Conservation (phyloP, 345 rosid species). For the Bruguiera sexangula region DNA sequence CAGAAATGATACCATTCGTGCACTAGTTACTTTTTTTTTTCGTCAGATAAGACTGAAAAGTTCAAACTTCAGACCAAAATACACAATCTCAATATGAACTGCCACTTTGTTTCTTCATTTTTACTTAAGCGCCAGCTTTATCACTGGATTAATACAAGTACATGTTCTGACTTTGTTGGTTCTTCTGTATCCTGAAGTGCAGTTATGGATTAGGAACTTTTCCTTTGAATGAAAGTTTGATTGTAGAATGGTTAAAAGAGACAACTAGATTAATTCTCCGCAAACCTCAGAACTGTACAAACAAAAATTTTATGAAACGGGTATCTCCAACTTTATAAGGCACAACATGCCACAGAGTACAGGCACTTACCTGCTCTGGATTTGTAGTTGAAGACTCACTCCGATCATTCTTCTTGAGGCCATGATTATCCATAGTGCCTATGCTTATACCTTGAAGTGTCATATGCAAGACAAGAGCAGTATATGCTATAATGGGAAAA, state of each 20-base stretch:
- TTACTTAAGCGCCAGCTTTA: neutral
- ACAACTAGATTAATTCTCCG: neutral
- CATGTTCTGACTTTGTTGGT: neutral
- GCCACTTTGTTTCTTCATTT: neutral
- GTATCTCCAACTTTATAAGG: neutral
- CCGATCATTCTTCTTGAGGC: slow-evolving; percentile 24
- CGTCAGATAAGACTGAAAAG: neutral
- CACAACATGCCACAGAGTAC: neutral
- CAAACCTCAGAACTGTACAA: neutral
- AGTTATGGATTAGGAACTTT: neutral
- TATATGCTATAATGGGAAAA: slow-evolving; percentile 67
- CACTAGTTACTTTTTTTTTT: neutral
- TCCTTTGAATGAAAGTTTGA: neutral
- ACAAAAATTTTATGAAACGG: neutral
- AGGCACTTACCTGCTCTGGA: slow-evolving; percentile 38
- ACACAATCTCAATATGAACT: neutral
- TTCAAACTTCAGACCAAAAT: slow-evolving; percentile 1
- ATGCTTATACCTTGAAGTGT: slow-evolving; percentile 35
- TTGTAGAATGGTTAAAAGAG: neutral
- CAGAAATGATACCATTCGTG: neutral
- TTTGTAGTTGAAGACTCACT: slow-evolving; percentile 23
- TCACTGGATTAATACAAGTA: neutral
- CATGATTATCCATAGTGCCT: slow-evolving; percentile 11
- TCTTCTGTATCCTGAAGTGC: neutral
- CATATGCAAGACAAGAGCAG: slow-evolving; percentile 65